phyloP scores from a whole-genome alignment of 2,329 filamentous ascomycete species.

The Trichoderma sp. region DNA sequence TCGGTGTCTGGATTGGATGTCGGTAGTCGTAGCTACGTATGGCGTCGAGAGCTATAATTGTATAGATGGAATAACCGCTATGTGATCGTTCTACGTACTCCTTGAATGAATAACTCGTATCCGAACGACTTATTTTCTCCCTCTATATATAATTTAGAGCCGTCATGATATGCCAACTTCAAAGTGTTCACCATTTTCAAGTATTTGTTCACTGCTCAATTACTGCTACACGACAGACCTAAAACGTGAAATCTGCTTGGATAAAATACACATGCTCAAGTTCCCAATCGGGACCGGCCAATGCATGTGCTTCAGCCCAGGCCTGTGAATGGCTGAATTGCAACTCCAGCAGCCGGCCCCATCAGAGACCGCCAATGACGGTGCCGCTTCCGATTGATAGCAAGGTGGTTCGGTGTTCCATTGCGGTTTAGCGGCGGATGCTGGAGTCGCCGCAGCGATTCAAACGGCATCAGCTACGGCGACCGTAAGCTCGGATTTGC shows the following conservation, averaged over 20 bases:
- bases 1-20: constrained; percentile 17
- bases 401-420: constrained; percentile 25
- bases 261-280: neutral
- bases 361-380: constrained; percentile 12
- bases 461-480: constrained; percentile 10
- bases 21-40: neutral
- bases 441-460: neutral
- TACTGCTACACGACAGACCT: too few species aligned
- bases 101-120: neutral
- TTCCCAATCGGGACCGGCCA: neutral
- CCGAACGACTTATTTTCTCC: neutral
- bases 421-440: constrained; percentile 25
- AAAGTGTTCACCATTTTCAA: neutral
- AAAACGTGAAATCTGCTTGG: neutral
- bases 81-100: neutral
- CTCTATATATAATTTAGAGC: neutral
- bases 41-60: neutral
- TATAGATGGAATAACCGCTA: neutral
- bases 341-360: neutral
- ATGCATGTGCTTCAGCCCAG: constrained; percentile 26
- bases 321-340: constrained; percentile 25
- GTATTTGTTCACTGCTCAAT: too few species aligned
- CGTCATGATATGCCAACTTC: neutral
- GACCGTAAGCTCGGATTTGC: neutral
- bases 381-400: neutral